A percentile compares a stretch with the other conserved stretches of the same genome.
These are phyloP conservation scores for Yamagishiella unicocca DNA, from an alignment of 139 green algal genomes.

Conservation along the genomic window DNA sequence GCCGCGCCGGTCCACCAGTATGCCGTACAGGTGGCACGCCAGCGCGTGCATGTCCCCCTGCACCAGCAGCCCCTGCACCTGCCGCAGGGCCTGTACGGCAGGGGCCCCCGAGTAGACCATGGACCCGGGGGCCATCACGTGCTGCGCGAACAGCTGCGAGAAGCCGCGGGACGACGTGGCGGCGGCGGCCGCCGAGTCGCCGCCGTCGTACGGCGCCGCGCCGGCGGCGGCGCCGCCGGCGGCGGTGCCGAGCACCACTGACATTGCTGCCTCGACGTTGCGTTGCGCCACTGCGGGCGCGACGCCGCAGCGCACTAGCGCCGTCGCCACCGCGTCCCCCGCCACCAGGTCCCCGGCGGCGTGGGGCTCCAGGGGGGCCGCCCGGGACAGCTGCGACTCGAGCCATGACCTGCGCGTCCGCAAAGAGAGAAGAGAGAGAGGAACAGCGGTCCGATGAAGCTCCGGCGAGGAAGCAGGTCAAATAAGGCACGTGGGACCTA, in stretches of 20 bases:
- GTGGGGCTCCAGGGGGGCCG: not conserved
- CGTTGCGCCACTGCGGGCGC: constrained; percentile 3
- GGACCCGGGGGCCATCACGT: not conserved
- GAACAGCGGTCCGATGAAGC: too few species aligned
- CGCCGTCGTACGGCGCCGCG: not conserved
- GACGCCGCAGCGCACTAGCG: constrained; percentile 33
- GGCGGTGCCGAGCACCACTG: not conserved
- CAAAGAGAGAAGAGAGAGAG: not conserved
- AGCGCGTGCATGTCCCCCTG: constrained; percentile 46
- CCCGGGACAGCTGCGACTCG: not conserved
- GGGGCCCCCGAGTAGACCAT: not conserved
- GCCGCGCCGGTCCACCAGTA: constrained; percentile 19
- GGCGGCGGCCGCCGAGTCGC: not conserved
- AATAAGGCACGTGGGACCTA: too few species aligned
- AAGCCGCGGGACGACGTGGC: not conserved
- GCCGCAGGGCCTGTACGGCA: constrained; percentile 28
- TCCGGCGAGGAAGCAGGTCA: too few species aligned
- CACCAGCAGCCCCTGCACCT: constrained; percentile 54
- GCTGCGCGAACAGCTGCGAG: constrained; percentile 6
- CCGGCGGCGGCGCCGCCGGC: not conserved
- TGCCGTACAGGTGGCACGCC: constrained; percentile 36
- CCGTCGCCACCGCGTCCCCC: constrained; percentile 27
- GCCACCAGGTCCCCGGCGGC: constrained; percentile 10
- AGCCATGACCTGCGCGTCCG: constrained; percentile 19
- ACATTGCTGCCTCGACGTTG: constrained; percentile 16